These are phyloP conservation scores for Hygrophorus pudorinus DNA, from an alignment of 768 basidiomycete species.

Conservation along the genomic window DNA sequence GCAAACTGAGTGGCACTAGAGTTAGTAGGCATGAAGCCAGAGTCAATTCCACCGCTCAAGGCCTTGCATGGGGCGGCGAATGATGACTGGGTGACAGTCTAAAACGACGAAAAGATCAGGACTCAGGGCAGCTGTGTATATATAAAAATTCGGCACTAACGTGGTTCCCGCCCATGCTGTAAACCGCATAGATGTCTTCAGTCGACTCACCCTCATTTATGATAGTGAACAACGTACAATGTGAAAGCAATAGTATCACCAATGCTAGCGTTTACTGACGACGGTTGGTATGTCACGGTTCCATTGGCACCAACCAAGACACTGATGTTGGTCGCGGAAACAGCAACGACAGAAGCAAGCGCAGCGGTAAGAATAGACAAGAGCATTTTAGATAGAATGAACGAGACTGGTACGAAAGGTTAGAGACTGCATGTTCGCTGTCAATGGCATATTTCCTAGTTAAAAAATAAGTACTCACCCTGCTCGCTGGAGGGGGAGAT, in stretches of 20 bases:
- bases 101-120: not conserved
- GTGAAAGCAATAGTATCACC: constrained; percentile 11
- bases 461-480: not conserved
- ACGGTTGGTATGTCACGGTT: constrained; percentile 8
- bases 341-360: constrained; percentile 29
- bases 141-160: constrained; percentile 11
- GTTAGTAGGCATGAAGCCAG: constrained; percentile 26
- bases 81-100: constrained; percentile 38
- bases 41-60: constrained; percentile 26
- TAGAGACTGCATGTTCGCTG: not conserved
- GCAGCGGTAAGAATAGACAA: constrained; percentile 35
- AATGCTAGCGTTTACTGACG: constrained; percentile 12
- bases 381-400: constrained; percentile 35
- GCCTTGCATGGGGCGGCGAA: constrained; percentile 31
- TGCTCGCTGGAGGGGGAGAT: too few relatives aligned
- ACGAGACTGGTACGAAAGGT: constrained; percentile 17
- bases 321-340: constrained; percentile 24
- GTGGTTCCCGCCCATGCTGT: constrained; percentile 22
- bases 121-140: not conserved
- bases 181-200: too few relatives aligned
- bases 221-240: constrained; percentile 13
- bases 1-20: constrained; percentile 20
- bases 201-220: constrained; percentile 8
- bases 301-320: constrained; percentile 35
- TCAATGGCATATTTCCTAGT: not conserved